Conservation (phyloP, 768 basidiomycete genomes). For the Phlebiopsis gigantea region DNA sequence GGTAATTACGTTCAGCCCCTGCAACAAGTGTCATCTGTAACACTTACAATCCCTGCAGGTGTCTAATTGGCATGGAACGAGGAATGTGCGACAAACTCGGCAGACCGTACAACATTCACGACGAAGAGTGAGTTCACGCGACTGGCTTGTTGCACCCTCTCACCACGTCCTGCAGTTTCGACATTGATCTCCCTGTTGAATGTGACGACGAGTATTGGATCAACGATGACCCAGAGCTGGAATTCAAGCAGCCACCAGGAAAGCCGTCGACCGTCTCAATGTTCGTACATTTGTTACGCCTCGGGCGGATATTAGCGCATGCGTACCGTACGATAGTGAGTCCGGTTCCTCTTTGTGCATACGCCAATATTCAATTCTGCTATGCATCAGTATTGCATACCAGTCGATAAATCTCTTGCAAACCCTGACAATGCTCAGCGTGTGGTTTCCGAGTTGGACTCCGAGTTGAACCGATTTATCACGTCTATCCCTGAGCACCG, state of each 20-base stretch:
- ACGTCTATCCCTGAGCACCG: slow-evolving; percentile 50
- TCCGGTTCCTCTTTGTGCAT: background rate
- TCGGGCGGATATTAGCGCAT: slow-evolving; percentile 61
- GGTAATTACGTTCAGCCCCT: slow-evolving; percentile 32
- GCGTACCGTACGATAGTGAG: slow-evolving; percentile 59
- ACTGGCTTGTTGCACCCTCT: slow-evolving; percentile 23
- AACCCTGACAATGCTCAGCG: slow-evolving; percentile 28
- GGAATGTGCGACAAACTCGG: slow-evolving; percentile 46
- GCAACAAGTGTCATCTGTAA: background rate
- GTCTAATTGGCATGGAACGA: slow-evolving; percentile 42
- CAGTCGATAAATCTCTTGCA: background rate
- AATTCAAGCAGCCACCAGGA: slow-evolving; percentile 56
- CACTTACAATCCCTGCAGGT: slow-evolving; percentile 30
- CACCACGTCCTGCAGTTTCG: slow-evolving; percentile 19
- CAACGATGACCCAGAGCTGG: slow-evolving; percentile 41
- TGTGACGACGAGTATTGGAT: slow-evolving; percentile 80
- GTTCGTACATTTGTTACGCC: slow-evolving; percentile 55
- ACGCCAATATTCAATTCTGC: background rate
- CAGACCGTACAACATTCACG: slow-evolving; percentile 63
- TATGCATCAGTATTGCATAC: background rate
- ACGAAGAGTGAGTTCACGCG: slow-evolving; percentile 60
- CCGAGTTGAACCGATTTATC: slow-evolving; percentile 36
- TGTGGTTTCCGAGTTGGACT: slow-evolving; percentile 61
- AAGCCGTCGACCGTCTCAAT: slow-evolving; percentile 48
- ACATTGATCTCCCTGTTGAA: slow-evolving; percentile 68